A percentile compares a stretch with the other conserved stretches of the same genome.
Conservation (phyloP, 2,329 filamentous ascomycete species). For the Nemania sp. region DNA sequence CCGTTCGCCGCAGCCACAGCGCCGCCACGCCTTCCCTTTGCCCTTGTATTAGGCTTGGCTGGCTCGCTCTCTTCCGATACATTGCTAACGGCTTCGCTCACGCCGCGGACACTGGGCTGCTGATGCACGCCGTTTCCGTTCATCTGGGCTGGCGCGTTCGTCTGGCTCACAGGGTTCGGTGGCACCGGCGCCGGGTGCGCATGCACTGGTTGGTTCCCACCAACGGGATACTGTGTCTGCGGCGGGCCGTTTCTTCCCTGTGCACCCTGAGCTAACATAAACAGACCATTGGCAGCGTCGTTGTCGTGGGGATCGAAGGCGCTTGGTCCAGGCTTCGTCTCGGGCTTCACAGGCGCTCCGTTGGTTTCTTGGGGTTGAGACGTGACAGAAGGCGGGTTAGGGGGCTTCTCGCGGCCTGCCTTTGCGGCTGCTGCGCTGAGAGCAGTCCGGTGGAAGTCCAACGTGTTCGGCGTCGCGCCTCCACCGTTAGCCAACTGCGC, state of each 20-base stretch:
- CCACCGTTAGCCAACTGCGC: conserved; percentile 73
- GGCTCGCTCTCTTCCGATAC: conserved; percentile 75
- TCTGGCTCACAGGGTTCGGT: conserved; percentile 33
- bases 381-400: conserved; percentile 44
- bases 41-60: conserved; percentile 66
- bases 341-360: conserved; percentile 50
- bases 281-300: conserved; percentile 92
- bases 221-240: conserved; percentile 54
- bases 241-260: conserved; percentile 60
- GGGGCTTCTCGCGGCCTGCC: conserved; percentile 49
- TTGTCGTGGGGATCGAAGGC: conserved; percentile 89
- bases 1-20: conserved; percentile 57
- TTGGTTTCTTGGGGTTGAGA: conserved; percentile 62
- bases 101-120: conserved; percentile 55
- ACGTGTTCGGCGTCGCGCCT: conserved; percentile 83
- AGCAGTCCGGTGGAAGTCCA: conserved; percentile 94
- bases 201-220: conserved; percentile 52
- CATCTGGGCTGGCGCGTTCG: conserved; percentile 57
- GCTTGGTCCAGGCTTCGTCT: conserved; percentile 59
- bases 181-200: conserved; percentile 51
- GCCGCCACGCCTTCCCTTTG: conserved; percentile 66
- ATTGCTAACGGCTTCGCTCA: conserved; percentile 71
- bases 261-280: conserved; percentile 78
- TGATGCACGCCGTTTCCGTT: conserved; percentile 53
- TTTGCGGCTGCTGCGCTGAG: conserved; percentile 77